phyloP scores from a whole-genome alignment of 2,329 filamentous ascomycete genomes.

The Harringtonia aguacate region DNA sequence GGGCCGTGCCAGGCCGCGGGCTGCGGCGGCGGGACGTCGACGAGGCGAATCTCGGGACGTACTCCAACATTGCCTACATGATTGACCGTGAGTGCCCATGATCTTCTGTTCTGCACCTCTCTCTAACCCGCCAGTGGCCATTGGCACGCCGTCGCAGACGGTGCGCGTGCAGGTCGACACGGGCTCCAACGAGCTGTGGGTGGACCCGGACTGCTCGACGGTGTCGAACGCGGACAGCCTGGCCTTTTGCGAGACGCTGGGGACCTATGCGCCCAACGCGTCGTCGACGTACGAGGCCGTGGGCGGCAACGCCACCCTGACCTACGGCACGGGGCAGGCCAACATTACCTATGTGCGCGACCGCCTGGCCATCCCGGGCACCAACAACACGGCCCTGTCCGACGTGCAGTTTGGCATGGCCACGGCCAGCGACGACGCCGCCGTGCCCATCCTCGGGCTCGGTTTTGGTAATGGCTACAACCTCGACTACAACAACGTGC shows the following conservation, averaged over 20 bases:
- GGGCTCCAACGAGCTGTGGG: conserved; percentile 44
- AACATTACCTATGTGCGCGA: conserved; percentile 31
- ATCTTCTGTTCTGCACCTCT: neutral
- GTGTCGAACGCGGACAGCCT: conserved; percentile 21
- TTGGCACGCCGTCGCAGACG: conserved; percentile 37
- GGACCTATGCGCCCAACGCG: conserved; percentile 24
- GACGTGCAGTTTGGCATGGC: conserved; percentile 51
- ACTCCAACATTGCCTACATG: conserved; percentile 11
- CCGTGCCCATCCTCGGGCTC: conserved; percentile 55
- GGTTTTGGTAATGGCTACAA: conserved; percentile 41
- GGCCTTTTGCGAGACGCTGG: conserved; percentile 28
- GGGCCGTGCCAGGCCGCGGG: neutral
- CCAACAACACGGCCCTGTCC: conserved; percentile 24
- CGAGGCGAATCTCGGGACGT: conserved; percentile 7
- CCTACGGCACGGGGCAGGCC: conserved; percentile 35
- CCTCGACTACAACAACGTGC: conserved; percentile 31
- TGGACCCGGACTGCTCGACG: conserved; percentile 44
- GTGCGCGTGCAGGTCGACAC: conserved; percentile 42
- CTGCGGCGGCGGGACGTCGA: conserved; percentile 1
- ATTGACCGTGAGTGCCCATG: conserved; percentile 7
- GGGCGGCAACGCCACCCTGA: conserved; percentile 20
- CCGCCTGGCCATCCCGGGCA: conserved; percentile 19
- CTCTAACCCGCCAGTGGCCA: conserved; percentile 21
- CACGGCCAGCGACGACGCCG: conserved; percentile 29
- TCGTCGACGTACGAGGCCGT: conserved; percentile 23